Percentiles rank a stretch among this genome's conserved stretches.
Evolutionary conservation across 805 yeast genomes (phyloP).

Genomic region (Kregervanrija pseudodelftensis): DNA sequence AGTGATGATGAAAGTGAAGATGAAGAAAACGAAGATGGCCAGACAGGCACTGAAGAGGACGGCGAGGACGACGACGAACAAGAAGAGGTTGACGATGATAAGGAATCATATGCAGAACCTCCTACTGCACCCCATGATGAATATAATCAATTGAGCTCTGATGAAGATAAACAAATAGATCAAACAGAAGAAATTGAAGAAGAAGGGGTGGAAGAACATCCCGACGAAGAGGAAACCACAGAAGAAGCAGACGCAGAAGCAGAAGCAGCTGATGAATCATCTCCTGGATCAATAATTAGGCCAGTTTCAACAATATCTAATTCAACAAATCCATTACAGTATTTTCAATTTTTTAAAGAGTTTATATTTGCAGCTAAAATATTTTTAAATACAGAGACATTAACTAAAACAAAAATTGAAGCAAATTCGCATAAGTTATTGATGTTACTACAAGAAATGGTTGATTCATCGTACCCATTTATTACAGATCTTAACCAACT

Average conservation of each 20-base stretch:
- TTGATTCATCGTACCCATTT: slow-evolving; percentile 72
- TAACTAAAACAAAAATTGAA: slow-evolving; percentile 52
- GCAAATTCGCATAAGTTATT: slow-evolving; percentile 66
- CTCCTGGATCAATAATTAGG: too few relatives aligned
- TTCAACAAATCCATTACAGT: slow-evolving; percentile 36
- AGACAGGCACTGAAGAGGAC: slow-evolving; percentile 4
- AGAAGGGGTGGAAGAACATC: not conserved
- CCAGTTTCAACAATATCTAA: slow-evolving; percentile 6
- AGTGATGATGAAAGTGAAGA: slow-evolving; percentile 27
- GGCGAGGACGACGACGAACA: slow-evolving; percentile 6
- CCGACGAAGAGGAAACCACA: not conserved
- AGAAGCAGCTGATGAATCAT: not conserved
- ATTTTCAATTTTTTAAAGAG: slow-evolving; percentile 34
- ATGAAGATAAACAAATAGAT: slow-evolving; percentile 4
- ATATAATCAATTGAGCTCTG: not conserved
- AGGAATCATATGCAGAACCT: not conserved
- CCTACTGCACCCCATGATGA: not conserved
- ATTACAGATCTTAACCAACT: slow-evolving; percentile 65
- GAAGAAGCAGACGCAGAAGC: not conserved
- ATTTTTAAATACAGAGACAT: slow-evolving; percentile 38
- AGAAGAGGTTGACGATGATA: slow-evolving; percentile 4
- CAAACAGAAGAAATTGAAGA: slow-evolving; percentile 5
- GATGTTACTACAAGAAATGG: slow-evolving; percentile 65
- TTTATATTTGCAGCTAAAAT: slow-evolving; percentile 33
- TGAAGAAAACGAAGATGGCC: slow-evolving; percentile 17